phyloP scores from a whole-genome alignment of 2,329 filamentous ascomycete genomes.

The Seiridium cupressi region DNA sequence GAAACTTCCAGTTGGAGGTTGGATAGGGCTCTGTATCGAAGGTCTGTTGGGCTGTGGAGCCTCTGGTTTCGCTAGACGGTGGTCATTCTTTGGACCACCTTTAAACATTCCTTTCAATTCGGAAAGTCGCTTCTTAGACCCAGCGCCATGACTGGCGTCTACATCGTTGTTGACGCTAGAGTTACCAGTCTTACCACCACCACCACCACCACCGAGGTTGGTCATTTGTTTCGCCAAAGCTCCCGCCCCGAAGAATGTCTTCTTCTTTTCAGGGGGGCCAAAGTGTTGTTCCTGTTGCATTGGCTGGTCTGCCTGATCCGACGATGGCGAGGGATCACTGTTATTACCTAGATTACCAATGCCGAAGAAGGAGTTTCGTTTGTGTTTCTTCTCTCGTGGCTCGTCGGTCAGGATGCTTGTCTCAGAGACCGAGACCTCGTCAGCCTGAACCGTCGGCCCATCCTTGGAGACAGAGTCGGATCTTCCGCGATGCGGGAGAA shows the following conservation, averaged over 20 bases:
- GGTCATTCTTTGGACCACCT: conserved; percentile 24
- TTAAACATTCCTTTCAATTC: conserved; percentile 28
- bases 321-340: conserved; percentile 13
- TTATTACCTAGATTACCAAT: conserved; percentile 26
- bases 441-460: conserved; percentile 24
- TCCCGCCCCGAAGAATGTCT: conserved; percentile 32
- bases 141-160: background rate
- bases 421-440: conserved; percentile 42
- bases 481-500: conserved; percentile 28
- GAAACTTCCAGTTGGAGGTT: conserved; percentile 5
- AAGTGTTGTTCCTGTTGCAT: conserved; percentile 11
- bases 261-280: conserved; percentile 34
- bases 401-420: conserved; percentile 38
- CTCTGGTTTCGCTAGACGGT: conserved; percentile 18
- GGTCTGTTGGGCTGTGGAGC: conserved; percentile 7
- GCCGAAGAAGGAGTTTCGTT: conserved; percentile 38
- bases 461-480: conserved; percentile 28
- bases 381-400: conserved; percentile 29
- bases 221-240: conserved; percentile 15
- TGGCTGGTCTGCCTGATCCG: conserved; percentile 14
- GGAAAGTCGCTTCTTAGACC: conserved; percentile 24
- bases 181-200: conserved; percentile 6
- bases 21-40: conserved; percentile 18
- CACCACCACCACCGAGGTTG: conserved; percentile 10
- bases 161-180: conserved; percentile 11